Percentiles rank a stretch among this genome's conserved stretches.
phyloP scores from a whole-genome alignment of 2,329 filamentous ascomycete species.

The Meredithiella fracta region DNA sequence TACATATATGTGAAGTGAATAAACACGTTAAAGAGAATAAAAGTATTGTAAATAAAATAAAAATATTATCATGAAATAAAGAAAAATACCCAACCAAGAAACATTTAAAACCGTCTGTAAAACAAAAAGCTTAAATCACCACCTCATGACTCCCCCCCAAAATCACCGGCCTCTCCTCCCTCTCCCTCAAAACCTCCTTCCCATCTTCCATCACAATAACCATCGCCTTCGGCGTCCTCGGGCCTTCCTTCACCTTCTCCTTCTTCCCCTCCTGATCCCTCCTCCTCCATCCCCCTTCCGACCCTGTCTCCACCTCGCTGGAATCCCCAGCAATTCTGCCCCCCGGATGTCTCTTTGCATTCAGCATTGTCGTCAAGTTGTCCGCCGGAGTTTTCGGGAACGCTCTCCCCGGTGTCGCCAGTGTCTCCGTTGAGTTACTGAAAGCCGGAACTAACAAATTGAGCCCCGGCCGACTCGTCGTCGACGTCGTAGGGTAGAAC shows the following conservation, averaged over 20 bases:
- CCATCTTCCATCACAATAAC: slow-evolving; percentile 10
- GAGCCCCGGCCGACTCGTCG: slow-evolving; percentile 2
- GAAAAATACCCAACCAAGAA: neutral
- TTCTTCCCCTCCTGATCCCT: neutral
- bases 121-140: slow-evolving; percentile 2
- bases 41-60: too few species aligned
- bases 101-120: too few species aligned
- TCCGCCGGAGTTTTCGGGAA: slow-evolving; percentile 13
- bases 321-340: neutral
- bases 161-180: slow-evolving; percentile 4
- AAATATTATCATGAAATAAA: neutral
- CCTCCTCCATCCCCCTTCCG: neutral
- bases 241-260: slow-evolving; percentile 15
- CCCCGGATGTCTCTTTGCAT: slow-evolving; percentile 1
- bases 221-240: slow-evolving; percentile 21
- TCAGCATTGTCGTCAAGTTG: neutral
- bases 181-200: slow-evolving; percentile 1
- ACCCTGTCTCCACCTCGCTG: neutral
- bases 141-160: slow-evolving; percentile 10
- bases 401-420: slow-evolving; percentile 10
- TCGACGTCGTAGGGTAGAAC: neutral
- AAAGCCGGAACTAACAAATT: slow-evolving; percentile 13
- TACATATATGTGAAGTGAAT: too few species aligned
- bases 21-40: too few species aligned
- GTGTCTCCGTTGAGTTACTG: slow-evolving; percentile 11